Evolutionary conservation across 2,329 filamentous ascomycete genomes (phyloP).

Genomic region (Hansfordia pulvinata): DNA sequence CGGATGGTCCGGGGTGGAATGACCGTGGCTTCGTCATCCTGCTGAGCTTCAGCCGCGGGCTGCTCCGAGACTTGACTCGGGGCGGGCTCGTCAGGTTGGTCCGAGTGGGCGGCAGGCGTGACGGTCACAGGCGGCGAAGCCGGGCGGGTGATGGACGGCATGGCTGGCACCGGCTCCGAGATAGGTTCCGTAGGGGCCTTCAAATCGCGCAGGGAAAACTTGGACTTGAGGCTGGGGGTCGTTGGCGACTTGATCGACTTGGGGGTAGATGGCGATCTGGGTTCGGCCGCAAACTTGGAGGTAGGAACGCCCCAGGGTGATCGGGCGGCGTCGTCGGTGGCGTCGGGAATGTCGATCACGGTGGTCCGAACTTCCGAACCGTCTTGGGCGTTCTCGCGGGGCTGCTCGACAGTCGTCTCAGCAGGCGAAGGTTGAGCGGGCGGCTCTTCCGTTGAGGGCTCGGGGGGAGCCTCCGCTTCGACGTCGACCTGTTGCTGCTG

Average conservation of each 20-base stretch:
- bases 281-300: constrained; percentile 14
- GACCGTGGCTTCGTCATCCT: constrained; percentile 6
- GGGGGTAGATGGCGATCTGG: constrained; percentile 11
- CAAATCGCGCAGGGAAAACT: constrained; percentile 26
- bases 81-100: no score
- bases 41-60: no score
- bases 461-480: no score
- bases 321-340: constrained; percentile 7
- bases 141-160: constrained; percentile 4
- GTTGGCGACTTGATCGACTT: constrained; percentile 9
- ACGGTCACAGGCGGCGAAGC: constrained; percentile 2
- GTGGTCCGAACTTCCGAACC: constrained; percentile 2
- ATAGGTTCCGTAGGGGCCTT: constrained; percentile 12
- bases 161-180: background rate
- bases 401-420: no score
- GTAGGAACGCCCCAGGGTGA: constrained; percentile 11
- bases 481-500: no score
- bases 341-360: constrained; percentile 4
- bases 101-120: no score
- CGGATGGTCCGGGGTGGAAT: background rate
- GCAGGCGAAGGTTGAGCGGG: no score
- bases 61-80: no score
- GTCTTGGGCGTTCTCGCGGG: constrained; percentile 4
- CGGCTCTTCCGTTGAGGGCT: no score
- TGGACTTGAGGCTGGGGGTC: constrained; percentile 23